Evolutionary conservation across 257 asterid species (phyloP), one percentile per base, ranked within the genome.

Genomic region (Avicennia marina): DNA sequence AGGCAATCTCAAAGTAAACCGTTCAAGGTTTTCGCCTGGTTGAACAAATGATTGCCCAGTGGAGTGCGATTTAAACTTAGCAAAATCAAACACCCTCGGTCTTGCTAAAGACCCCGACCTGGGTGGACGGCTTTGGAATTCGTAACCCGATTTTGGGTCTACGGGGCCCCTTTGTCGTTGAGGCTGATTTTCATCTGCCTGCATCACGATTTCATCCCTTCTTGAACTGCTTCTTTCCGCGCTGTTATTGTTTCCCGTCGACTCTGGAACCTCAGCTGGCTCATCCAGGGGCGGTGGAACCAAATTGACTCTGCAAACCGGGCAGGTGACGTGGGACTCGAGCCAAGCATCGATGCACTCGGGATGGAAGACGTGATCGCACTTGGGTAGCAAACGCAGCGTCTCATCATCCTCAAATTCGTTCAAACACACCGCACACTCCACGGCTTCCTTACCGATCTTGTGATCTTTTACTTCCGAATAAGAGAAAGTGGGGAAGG

Each of bases 401-500:
- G n/a, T n/a, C n/a, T n/a, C n/a, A n/a, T n/a, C n/a, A n/a, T n/a
- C n/a, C n/a, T n/a, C n/a, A n/a, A 40, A 82, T 38, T 82, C 90
- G 41, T 79, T 82, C 51, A 82, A 65, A 43, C 90, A 82, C 36
- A 82, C 86, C 0, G 90, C 90, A 48, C 90, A 82, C 71, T 82
- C 90, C 69, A 82, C 38, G 1, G 74, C 76, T 0, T 76, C 86
- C 56, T 76, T 79, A 10, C 90, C 90, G 25, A 82, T 70, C 68
- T 76, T 70, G 17, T 76, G 90, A 19, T 66, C 84, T 51, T 74
- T 82, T 11, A 82, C 90, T 52, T 78, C 90, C 9, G 86, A 73
- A 39, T 82, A 82, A 0, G 73, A 47, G 27, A 82, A 82, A 4
- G 75, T 79, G 9, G 90, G 90, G 18, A 79, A 82, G 0, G 78